Conservation (phyloP, 345 rosid species). For the Euphorbia pulcherrima region DNA sequence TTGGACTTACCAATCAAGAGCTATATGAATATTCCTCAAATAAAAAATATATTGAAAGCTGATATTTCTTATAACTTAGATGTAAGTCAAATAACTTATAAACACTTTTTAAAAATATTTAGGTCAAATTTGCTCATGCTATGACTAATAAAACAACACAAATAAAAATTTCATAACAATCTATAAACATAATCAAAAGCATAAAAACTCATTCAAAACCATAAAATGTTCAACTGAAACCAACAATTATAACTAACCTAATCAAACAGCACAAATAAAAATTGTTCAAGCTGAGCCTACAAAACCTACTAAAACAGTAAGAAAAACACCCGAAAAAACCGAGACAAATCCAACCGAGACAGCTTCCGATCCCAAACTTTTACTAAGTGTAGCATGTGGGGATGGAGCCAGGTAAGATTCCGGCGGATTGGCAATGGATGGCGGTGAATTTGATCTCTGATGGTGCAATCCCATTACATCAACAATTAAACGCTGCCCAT, state of each 20-base stretch:
- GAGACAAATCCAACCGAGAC: constrained; percentile 12
- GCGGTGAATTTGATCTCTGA: constrained; percentile 21
- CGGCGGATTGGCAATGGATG: constrained; percentile 32
- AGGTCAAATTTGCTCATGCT: too few relatives aligned
- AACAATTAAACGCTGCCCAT: constrained; percentile 62
- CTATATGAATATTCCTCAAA: too few relatives aligned
- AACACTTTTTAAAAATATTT: too few relatives aligned
- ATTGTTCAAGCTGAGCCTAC: constrained; percentile 3
- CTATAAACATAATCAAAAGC: not conserved
- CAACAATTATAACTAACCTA: not conserved
- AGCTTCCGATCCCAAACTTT: constrained; percentile 27
- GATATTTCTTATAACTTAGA: too few relatives aligned
- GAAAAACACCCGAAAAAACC: constrained; percentile 15
- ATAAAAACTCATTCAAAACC: not conserved
- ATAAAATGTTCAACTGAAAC: not conserved
- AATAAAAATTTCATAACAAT: too few relatives aligned
- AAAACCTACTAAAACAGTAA: constrained; percentile 14
- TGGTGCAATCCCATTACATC: constrained; percentile 62
- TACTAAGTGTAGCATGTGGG: constrained; percentile 11
- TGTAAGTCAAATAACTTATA: too few relatives aligned
- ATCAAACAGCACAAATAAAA: not conserved
- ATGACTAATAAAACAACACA: too few relatives aligned
- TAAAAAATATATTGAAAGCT: too few relatives aligned
- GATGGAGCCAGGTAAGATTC: constrained; percentile 26
- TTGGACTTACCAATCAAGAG: too few relatives aligned